Evolutionary conservation across 2,329 filamentous ascomycete species (phyloP).

Genomic region (Aspergillus quadrilineatus): DNA sequence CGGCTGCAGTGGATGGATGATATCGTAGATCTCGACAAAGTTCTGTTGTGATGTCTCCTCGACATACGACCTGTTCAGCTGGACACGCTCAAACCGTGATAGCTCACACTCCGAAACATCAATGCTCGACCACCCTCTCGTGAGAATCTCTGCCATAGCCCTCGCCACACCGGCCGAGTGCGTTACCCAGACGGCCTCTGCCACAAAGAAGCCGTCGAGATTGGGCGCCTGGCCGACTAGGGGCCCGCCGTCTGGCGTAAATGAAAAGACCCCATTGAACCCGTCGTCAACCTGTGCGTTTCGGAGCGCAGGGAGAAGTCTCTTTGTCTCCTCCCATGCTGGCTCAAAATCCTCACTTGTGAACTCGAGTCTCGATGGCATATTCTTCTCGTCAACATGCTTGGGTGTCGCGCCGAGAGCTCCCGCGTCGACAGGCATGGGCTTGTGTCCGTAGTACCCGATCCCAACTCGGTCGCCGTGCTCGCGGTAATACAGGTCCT

Average conservation of each 20-base stretch:
- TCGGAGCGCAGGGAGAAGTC: conserved; percentile 54
- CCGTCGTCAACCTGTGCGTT: conserved; percentile 57
- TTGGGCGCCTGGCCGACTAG: conserved; percentile 59
- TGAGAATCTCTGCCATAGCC: conserved; percentile 60
- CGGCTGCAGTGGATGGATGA: conserved; percentile 61
- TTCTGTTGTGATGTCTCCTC: conserved; percentile 60
- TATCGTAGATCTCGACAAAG: conserved; percentile 65
- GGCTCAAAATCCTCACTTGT: conserved; percentile 61
- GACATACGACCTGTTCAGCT: conserved; percentile 56
- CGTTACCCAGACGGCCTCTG: conserved; percentile 67
- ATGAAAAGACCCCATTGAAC: conserved; percentile 67
- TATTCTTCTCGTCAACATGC: conserved; percentile 58
- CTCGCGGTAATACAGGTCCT: conserved; percentile 64
- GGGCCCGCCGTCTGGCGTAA: conserved; percentile 63
- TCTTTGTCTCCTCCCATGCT: conserved; percentile 58
- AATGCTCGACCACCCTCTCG: conserved; percentile 54
- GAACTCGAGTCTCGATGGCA: conserved; percentile 63
- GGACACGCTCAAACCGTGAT: conserved; percentile 61
- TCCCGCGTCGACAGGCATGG: conserved; percentile 59
- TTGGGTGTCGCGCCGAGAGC: conserved; percentile 54
- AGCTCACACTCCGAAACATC: conserved; percentile 62
- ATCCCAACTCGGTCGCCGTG: conserved; percentile 64
- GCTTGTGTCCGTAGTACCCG: conserved; percentile 63
- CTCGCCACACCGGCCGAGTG: conserved; percentile 64
- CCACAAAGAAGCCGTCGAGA: conserved; percentile 62